Conservation (phyloP, 768 basidiomycete genomes). For the Pleurotus platypus region DNA sequence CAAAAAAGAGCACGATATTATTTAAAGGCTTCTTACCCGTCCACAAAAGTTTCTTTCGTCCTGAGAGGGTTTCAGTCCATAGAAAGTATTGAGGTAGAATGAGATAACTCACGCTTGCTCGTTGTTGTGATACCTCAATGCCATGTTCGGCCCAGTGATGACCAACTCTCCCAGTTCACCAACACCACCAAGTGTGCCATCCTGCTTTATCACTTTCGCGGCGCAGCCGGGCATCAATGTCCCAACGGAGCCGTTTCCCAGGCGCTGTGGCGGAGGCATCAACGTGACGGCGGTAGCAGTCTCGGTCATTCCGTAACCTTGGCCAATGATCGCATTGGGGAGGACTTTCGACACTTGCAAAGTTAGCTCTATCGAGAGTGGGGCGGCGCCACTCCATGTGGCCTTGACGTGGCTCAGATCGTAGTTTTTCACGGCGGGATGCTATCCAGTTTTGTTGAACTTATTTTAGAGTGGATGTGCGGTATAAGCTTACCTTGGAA, state of each 20-base stretch:
- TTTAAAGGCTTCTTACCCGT: neutral
- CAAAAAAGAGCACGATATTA: neutral
- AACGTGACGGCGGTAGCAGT: conserved; percentile 35
- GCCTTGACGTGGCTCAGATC: conserved; percentile 31
- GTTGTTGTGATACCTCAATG: conserved; percentile 15
- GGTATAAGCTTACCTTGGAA: conserved; percentile 22
- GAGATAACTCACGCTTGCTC: conserved; percentile 15
- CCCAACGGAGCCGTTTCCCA: conserved; percentile 30
- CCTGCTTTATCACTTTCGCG: conserved; percentile 14
- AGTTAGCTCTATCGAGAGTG: conserved; percentile 34
- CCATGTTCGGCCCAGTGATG: conserved; percentile 22
- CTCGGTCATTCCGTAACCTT: conserved; percentile 40
- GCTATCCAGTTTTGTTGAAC: conserved; percentile 13
- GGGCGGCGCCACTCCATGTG: conserved; percentile 37
- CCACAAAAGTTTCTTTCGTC: conserved; percentile 2
- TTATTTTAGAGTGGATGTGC: conserved; percentile 2
- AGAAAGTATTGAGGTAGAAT: conserved; percentile 13
- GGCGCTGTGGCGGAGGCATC: conserved; percentile 36
- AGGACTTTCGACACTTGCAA: conserved; percentile 27
- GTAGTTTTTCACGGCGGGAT: conserved; percentile 29
- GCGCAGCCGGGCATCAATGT: conserved; percentile 19
- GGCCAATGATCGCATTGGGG: conserved; percentile 36
- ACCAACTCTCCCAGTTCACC: conserved; percentile 13
- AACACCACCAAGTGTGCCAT: conserved; percentile 14
- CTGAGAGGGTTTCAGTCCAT: conserved; percentile 13